Evolutionary conservation across 768 basidiomycete genomes (phyloP).

Genomic region (Butyriboletus loyo): DNA sequence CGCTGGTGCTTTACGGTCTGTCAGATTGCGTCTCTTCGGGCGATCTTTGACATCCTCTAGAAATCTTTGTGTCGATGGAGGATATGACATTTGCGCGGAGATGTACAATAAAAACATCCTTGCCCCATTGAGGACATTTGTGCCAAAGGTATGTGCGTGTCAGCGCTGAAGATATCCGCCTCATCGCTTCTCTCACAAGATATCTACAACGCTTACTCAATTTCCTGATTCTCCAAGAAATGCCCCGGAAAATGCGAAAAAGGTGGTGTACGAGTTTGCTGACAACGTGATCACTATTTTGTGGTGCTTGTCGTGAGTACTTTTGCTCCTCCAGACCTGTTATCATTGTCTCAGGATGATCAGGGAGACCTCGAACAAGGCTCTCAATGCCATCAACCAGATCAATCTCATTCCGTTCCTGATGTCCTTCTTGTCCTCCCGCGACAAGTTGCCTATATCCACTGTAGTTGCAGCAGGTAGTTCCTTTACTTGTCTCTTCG

Average conservation of each 20-base stretch:
- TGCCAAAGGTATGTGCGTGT: constrained; percentile 61
- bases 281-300: constrained; percentile 91
- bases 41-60: constrained; percentile 39
- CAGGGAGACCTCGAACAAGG: constrained; percentile 92
- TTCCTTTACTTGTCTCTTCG: constrained; percentile 6
- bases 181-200: constrained; percentile 41
- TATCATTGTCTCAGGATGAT: constrained; percentile 22
- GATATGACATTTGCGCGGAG: constrained; percentile 92
- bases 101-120: constrained; percentile 97
- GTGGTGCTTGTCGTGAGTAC: constrained; percentile 91
- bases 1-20: constrained; percentile 80
- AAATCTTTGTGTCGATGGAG: constrained; percentile 93
- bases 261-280: constrained; percentile 80
- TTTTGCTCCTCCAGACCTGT: neutral
- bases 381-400: constrained; percentile 71
- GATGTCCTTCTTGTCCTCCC: constrained; percentile 81
- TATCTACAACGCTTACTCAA: constrained; percentile 68
- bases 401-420: constrained; percentile 78
- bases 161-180: neutral
- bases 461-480: constrained; percentile 81
- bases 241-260: constrained; percentile 67
- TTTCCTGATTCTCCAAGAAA: constrained; percentile 58
- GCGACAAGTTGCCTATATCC: constrained; percentile 62
- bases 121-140: constrained; percentile 67
- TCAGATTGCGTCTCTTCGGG: neutral